phyloP scores from a whole-genome alignment of 192 early-diverging fungal species.

The Allomyces macrogynus region DNA sequence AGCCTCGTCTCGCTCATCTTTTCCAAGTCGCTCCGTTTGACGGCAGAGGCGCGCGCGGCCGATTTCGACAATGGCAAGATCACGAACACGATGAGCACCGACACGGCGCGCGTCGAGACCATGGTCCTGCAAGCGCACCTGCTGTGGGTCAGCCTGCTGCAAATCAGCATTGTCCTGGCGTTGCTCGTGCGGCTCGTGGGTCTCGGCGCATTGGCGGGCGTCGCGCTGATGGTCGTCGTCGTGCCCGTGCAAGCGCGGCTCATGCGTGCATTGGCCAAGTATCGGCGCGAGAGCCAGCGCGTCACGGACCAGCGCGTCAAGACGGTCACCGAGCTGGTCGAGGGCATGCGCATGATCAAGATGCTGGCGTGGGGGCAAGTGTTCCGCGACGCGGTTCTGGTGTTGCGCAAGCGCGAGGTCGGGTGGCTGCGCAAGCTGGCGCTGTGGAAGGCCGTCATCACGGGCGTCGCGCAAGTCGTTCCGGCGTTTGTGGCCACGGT shows the following conservation, averaged over 20 bases:
- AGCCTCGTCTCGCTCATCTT: conserved; percentile 30
- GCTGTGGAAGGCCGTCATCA: too few relatives aligned
- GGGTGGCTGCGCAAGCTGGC: not conserved
- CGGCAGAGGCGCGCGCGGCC: conserved; percentile 24
- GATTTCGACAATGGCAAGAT: conserved; percentile 22
- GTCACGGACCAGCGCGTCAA: not conserved
- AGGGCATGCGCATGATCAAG: not conserved
- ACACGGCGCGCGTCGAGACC: conserved; percentile 5
- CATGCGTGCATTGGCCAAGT: not conserved
- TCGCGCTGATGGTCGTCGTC: not conserved
- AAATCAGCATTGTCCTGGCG: not conserved
- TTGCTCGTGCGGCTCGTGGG: not conserved
- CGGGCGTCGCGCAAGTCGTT: too few relatives aligned
- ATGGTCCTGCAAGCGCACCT: not conserved
- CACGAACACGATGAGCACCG: not conserved
- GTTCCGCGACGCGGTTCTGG: not conserved
- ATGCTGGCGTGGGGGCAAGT: not conserved
- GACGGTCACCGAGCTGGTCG: not conserved
- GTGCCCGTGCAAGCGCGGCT: not conserved
- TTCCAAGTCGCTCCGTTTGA: conserved; percentile 31
- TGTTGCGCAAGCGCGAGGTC: not conserved
- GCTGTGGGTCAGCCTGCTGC: not conserved
- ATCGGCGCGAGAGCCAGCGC: not conserved
- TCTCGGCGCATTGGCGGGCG: not conserved
- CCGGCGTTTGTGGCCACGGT: too few relatives aligned